A percentile compares a stretch with the other conserved stretches of the same genome.
Conservation (phyloP, 352 stramenopile genomes). For the Phytophthora citricola region DNA sequence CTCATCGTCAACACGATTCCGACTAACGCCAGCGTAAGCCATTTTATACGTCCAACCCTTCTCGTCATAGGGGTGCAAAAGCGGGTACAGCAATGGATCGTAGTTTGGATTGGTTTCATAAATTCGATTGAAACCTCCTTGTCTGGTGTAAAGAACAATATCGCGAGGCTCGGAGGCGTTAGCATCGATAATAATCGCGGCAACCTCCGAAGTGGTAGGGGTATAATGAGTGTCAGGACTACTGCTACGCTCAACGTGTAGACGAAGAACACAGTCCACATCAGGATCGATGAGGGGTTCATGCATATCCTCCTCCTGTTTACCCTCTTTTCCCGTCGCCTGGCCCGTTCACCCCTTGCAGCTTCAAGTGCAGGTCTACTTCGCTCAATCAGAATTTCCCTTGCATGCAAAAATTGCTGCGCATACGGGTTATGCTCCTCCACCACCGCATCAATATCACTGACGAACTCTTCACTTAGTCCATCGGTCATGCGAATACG, state of each 20-base stretch:
- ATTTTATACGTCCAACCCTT: conserved; percentile 1
- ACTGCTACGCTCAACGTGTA: too few species aligned
- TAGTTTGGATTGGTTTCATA: conserved; percentile 5
- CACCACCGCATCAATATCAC: conserved; percentile 6
- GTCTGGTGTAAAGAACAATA: not conserved
- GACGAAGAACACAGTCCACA: too few species aligned
- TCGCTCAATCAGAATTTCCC: too few species aligned
- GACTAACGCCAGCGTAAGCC: not conserved
- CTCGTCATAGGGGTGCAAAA: conserved; percentile 7
- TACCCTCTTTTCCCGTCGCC: too few species aligned
- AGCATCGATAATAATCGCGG: conserved; percentile 9
- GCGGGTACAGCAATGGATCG: conserved; percentile 11
- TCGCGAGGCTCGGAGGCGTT: not conserved
- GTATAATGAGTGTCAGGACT: too few species aligned
- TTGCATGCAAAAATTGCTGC: conserved; percentile 3
- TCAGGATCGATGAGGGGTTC: too few species aligned
- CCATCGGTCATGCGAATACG: conserved; percentile 3
- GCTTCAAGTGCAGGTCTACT: too few species aligned
- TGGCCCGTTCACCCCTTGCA: too few species aligned
- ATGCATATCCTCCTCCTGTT: too few species aligned
- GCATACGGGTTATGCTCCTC: conserved; percentile 4
- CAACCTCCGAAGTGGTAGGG: too few species aligned
- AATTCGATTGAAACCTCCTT: not conserved
- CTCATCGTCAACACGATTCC: too few species aligned
- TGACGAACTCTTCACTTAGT: not conserved